phyloP scores from a whole-genome alignment of 2,329 filamentous ascomycete genomes.

The Dactylonectria macrodidyma region DNA sequence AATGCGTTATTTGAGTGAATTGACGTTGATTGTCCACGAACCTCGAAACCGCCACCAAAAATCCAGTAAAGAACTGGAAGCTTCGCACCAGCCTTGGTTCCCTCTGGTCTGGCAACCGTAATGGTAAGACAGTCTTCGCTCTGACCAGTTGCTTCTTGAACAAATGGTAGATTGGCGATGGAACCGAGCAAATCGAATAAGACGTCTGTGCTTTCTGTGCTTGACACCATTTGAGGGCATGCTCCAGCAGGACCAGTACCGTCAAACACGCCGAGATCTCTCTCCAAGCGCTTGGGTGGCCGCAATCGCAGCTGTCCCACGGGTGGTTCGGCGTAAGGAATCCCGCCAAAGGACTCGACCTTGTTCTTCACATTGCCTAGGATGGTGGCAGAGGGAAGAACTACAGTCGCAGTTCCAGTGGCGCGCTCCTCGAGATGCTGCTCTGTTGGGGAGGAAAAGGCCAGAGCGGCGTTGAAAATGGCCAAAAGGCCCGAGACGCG shows the following conservation, averaged over 20 bases:
- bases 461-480: background rate
- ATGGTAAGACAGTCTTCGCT: constrained; percentile 68
- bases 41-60: constrained; percentile 66
- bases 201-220: constrained; percentile 53
- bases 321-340: constrained; percentile 76
- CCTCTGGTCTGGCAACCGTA: constrained; percentile 62
- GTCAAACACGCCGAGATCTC: constrained; percentile 65
- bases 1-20: background rate
- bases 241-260: constrained; percentile 64
- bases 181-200: constrained; percentile 56
- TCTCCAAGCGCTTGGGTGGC: constrained; percentile 67
- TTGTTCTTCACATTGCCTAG: constrained; percentile 10
- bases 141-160: constrained; percentile 59
- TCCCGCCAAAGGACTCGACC: constrained; percentile 73
- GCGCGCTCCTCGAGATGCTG: constrained; percentile 5
- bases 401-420: background rate
- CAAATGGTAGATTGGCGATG: constrained; percentile 60
- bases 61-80: constrained; percentile 73
- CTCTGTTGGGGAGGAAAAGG: background rate
- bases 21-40: background rate
- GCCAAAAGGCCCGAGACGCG: background rate
- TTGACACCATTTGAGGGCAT: constrained; percentile 73
- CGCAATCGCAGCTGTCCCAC: constrained; percentile 71
- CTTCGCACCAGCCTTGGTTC: constrained; percentile 58
- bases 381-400: constrained; percentile 4